These are phyloP conservation scores for Tardiomyces digboiensis DNA, from an alignment of 1,139 yeast genomes.

Conservation along the genomic window DNA sequence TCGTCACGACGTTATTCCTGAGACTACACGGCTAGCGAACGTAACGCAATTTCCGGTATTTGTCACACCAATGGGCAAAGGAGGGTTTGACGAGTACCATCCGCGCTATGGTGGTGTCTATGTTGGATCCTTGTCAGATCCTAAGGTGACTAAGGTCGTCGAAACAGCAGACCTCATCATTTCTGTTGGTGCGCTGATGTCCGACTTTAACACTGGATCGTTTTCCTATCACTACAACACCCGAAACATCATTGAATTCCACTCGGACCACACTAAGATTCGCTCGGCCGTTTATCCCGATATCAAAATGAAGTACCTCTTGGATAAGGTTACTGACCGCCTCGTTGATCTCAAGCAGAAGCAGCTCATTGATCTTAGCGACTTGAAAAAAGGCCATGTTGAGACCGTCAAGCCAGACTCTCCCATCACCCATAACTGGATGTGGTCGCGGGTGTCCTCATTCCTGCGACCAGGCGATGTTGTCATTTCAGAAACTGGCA, in stretches of 20 bases:
- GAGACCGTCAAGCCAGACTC: conserved; percentile 24
- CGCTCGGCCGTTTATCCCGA: conserved; percentile 69
- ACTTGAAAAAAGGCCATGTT: conserved; percentile 5
- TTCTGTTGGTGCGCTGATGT: conserved; percentile 73
- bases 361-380: not conserved
- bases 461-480: conserved; percentile 78
- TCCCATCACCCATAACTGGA: conserved; percentile 61
- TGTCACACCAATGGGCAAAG: conserved; percentile 90
- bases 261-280: conserved; percentile 78
- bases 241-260: conserved; percentile 76
- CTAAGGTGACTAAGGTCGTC: conserved; percentile 66
- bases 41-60: conserved; percentile 73
- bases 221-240: conserved; percentile 78
- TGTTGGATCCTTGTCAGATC: conserved; percentile 70
- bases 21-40: conserved; percentile 54
- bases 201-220: conserved; percentile 87
- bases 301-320: conserved; percentile 65
- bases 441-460: conserved; percentile 67
- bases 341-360: conserved; percentile 1
- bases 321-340: conserved; percentile 24
- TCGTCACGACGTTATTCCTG: conserved; percentile 59
- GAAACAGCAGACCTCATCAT: conserved; percentile 70
- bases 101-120: conserved; percentile 81
- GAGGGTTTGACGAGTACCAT: conserved; percentile 63
- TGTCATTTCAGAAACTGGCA: conserved; percentile 81